Percentiles rank a stretch among this genome's conserved stretches.
Conservation (phyloP, 495 filamentous ascomycete genomes). For the Neurospora sp. region DNA sequence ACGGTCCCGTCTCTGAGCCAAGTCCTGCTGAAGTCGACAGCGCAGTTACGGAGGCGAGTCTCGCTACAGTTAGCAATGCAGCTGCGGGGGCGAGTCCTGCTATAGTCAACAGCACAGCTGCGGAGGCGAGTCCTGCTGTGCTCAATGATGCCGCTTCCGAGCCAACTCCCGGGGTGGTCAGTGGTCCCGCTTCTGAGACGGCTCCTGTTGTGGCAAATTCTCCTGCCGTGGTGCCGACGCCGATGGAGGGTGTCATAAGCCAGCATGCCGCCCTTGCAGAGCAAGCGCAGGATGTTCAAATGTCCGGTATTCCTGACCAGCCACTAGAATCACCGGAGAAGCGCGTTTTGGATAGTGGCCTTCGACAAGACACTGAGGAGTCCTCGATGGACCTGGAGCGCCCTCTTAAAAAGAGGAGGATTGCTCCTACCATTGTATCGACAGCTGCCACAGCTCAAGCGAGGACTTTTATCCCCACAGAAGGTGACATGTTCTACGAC, state of each 20-base stretch:
- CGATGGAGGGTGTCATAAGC: not conserved
- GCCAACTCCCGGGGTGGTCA: not conserved
- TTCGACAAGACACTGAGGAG: not conserved
- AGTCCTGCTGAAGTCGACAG: not conserved
- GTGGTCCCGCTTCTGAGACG: not conserved
- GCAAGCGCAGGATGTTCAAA: not conserved
- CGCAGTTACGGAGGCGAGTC: not conserved
- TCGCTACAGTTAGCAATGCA: not conserved
- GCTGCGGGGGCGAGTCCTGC: not conserved
- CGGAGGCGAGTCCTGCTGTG: not conserved
- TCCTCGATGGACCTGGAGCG: not conserved
- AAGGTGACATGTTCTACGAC: slow-evolving; percentile 24
- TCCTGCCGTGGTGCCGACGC: not conserved
- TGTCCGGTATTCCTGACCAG: not conserved
- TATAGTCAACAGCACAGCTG: no score
- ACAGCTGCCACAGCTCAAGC: slow-evolving; percentile 19
- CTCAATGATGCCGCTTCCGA: not conserved
- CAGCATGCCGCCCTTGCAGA: not conserved
- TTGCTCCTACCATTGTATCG: slow-evolving; percentile 29
- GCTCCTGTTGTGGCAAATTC: not conserved
- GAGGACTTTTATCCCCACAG: slow-evolving; percentile 24
- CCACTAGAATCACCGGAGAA: not conserved
- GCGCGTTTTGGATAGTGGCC: not conserved
- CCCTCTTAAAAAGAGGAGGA: slow-evolving; percentile 29
- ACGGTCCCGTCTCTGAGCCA: not conserved